Conservation (phyloP, 2,329 filamentous ascomycete species). For the Botryotinia narcissicola region DNA sequence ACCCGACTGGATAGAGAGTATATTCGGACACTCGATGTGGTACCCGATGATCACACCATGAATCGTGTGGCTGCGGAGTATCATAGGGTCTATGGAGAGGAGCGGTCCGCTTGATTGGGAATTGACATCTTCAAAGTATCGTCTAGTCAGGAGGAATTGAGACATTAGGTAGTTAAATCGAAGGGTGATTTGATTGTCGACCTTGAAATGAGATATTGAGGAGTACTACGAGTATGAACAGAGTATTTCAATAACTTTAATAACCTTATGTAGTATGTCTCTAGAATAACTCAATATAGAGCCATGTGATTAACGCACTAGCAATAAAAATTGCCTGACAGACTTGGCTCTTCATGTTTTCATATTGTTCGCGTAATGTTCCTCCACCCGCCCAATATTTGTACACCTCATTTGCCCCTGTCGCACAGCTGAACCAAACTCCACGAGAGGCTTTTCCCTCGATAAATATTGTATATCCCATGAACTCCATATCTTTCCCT, state of each 20-base stretch:
- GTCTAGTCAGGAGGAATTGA: not conserved
- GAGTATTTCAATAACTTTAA: not conserved
- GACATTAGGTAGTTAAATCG: too few species aligned
- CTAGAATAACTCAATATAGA: not conserved
- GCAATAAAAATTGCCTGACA: not conserved
- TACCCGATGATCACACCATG: not conserved
- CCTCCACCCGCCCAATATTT: not conserved
- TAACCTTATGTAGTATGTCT: not conserved
- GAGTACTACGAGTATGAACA: not conserved
- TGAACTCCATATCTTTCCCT: conserved; percentile 3
- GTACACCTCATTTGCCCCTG: conserved; percentile 5
- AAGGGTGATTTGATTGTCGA: not conserved
- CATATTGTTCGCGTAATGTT: not conserved
- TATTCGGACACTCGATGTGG: conserved; percentile 12
- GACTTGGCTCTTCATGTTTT: not conserved
- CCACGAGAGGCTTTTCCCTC: not conserved
- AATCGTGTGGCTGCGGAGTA: not conserved
- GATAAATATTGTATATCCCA: not conserved
- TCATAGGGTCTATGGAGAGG: not conserved
- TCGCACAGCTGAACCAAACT: not conserved
- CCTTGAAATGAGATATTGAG: not conserved
- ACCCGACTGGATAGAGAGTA: conserved; percentile 12
- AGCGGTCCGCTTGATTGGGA: too few species aligned
- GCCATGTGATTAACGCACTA: not conserved
- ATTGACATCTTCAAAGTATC: too few species aligned